These are phyloP conservation scores for Bolboschoenoplectus hybrid DNA, from an alignment of 202 grass and related monocot genomes.

Conservation along the genomic window DNA sequence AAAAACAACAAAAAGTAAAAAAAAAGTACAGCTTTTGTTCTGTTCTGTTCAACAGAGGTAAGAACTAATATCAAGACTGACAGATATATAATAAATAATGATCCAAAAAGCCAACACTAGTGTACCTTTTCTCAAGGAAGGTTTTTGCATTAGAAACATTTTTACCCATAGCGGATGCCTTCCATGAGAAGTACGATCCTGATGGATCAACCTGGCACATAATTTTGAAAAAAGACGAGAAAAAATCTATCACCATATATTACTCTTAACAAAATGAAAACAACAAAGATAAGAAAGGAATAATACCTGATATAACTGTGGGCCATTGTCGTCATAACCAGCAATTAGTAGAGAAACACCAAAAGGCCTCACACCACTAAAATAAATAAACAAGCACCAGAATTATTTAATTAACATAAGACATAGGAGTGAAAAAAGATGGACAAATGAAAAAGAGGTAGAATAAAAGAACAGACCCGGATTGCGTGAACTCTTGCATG, in stretches of 20 bases:
- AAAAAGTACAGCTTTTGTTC: background rate
- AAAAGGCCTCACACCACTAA: constrained; percentile 97
- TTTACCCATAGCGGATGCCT: constrained; percentile 99
- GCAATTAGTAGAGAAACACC: constrained; percentile 91
- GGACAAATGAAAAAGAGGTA: background rate
- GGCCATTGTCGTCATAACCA: constrained; percentile 97
- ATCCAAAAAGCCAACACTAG: background rate
- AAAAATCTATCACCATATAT: background rate
- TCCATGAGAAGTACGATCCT: constrained; percentile 99
- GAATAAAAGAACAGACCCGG: constrained; percentile 56
- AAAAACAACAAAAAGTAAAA: constrained; percentile 1
- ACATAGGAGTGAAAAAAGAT: constrained; percentile 15
- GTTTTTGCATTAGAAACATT: constrained; percentile 99
- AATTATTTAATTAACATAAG: constrained; percentile 19
- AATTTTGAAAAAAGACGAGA: background rate
- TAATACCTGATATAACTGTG: constrained; percentile 89
- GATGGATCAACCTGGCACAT: constrained; percentile 82
- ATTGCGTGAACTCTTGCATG: constrained; percentile 99
- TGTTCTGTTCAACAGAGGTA: background rate
- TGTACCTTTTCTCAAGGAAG: constrained; percentile 95
- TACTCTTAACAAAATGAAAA: constrained; percentile 27
- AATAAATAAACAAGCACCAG: constrained; percentile 32
- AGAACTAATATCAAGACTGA: background rate
- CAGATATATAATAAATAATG: background rate
- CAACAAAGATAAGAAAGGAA: constrained; percentile 4